These are phyloP conservation scores for Delitschia confertaspora DNA, from an alignment of 495 filamentous ascomycete genomes.

Conservation along the genomic window DNA sequence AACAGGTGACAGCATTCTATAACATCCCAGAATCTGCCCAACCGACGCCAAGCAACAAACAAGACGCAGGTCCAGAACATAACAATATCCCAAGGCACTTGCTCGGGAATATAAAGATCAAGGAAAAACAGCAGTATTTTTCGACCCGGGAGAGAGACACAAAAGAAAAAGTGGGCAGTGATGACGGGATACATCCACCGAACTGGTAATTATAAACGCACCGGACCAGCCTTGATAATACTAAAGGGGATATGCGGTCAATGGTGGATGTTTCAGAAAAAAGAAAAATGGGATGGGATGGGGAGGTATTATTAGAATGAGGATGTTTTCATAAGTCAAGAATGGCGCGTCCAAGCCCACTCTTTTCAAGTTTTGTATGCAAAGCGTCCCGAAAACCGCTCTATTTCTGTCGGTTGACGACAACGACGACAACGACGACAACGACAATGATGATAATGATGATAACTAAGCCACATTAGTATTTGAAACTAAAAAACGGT, in stretches of 20 bases:
- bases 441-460: slow-evolving; percentile 42
- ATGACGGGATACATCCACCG: slow-evolving; percentile 12
- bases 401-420: slow-evolving; percentile 6
- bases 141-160: slow-evolving; percentile 2
- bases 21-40: slow-evolving; percentile 3
- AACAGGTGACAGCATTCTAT: slow-evolving; percentile 15
- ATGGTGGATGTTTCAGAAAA: slow-evolving; percentile 10
- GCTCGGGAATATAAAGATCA: neutral
- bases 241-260: slow-evolving; percentile 21
- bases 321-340: slow-evolving; percentile 27
- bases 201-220: slow-evolving; percentile 21
- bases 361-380: neutral
- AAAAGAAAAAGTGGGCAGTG: slow-evolving; percentile 2
- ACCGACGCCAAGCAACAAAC: neutral
- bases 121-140: slow-evolving; percentile 7
- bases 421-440: slow-evolving; percentile 35
- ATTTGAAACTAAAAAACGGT: neutral
- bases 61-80: neutral
- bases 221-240: slow-evolving; percentile 25
- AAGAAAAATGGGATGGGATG: neutral
- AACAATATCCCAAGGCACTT: neutral
- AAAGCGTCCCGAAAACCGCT: neutral
- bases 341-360: neutral
- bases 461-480: slow-evolving; percentile 38
- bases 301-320: slow-evolving; percentile 37